Percentiles rank a stretch among this genome's conserved stretches.
These are phyloP conservation scores for Crithidia expoeki DNA, from an alignment of 208 protist species.

Conservation along the genomic window DNA sequence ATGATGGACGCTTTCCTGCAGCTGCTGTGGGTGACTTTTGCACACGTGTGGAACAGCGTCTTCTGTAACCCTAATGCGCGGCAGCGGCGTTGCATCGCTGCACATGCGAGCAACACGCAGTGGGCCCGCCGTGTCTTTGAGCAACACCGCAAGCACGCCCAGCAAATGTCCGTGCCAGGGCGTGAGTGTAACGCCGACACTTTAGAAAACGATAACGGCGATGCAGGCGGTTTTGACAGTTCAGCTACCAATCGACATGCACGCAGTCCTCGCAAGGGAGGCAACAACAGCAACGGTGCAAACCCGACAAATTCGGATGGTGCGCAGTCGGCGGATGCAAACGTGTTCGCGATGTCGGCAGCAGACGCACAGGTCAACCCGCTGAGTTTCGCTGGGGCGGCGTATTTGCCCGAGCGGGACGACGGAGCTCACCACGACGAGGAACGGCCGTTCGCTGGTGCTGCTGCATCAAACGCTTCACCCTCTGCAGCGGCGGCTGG, in stretches of 20 bases:
- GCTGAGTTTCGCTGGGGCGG: slow-evolving; percentile 39
- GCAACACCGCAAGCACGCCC: slow-evolving; percentile 17
- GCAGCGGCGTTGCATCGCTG: slow-evolving; percentile 45
- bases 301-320: not conserved
- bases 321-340: not conserved
- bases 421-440: not conserved
- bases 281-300: slow-evolving; percentile 3
- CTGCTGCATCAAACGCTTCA: not conserved
- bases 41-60: slow-evolving; percentile 64
- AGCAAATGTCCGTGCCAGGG: not conserved
- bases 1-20: slow-evolving; percentile 32
- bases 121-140: slow-evolving; percentile 42
- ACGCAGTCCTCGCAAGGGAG: slow-evolving; percentile 13
- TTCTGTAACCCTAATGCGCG: slow-evolving; percentile 57
- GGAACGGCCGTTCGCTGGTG: not conserved
- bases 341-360: not conserved
- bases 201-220: not conserved
- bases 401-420: slow-evolving; percentile 33
- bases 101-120: slow-evolving; percentile 20
- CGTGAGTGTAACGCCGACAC: not conserved
- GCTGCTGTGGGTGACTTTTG: slow-evolving; percentile 58
- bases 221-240: not conserved
- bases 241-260: not conserved
- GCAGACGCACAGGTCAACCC: not conserved
- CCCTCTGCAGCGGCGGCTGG: not conserved